phyloP scores from a whole-genome alignment of 2,329 filamentous ascomycete genomes.

The Neoscytalidium dimidiatum region DNA sequence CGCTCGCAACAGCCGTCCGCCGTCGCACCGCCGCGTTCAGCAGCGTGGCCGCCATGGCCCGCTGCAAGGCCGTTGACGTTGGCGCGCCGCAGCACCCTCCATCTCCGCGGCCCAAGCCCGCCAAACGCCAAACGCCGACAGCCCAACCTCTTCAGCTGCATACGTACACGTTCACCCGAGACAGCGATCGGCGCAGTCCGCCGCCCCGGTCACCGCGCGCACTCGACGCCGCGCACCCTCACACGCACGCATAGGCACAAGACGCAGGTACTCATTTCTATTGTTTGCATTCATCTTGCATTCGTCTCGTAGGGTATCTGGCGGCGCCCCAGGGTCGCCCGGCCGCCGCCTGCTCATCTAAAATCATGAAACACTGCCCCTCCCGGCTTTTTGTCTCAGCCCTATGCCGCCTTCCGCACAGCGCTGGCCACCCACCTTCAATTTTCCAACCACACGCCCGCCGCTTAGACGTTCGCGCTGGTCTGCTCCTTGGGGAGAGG shows the following conservation, averaged over 20 bases:
- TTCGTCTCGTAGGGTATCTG: constrained; percentile 29
- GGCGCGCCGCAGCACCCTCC: not conserved
- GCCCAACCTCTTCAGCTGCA: constrained; percentile 8
- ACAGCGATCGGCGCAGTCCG: constrained; percentile 2
- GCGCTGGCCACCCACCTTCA: not conserved
- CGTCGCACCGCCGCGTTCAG: constrained; percentile 4
- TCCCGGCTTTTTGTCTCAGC: constrained; percentile 10
- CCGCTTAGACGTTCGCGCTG: constrained; percentile 20
- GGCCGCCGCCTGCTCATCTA: constrained; percentile 24
- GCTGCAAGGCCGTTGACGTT: constrained; percentile 6
- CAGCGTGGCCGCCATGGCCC: constrained; percentile 8
- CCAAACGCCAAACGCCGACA: not conserved
- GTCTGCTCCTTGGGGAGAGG: constrained; percentile 57
- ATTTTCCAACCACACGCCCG: not conserved
- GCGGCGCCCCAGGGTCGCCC: constrained; percentile 26
- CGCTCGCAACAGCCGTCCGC: too few relatives aligned
- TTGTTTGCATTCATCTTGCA: constrained; percentile 10
- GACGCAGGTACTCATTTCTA: constrained; percentile 15
- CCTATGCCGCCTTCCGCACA: not conserved
- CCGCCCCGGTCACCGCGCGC: not conserved
- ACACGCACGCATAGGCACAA: not conserved
- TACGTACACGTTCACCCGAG: not conserved
- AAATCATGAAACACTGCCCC: not conserved
- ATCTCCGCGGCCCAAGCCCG: not conserved
- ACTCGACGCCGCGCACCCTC: too few relatives aligned